A percentile compares a stretch with the other conserved stretches of the same genome.
phyloP scores from a whole-genome alignment of 2,329 filamentous ascomycete species.

The Teratosphaeriaceae sp. region DNA sequence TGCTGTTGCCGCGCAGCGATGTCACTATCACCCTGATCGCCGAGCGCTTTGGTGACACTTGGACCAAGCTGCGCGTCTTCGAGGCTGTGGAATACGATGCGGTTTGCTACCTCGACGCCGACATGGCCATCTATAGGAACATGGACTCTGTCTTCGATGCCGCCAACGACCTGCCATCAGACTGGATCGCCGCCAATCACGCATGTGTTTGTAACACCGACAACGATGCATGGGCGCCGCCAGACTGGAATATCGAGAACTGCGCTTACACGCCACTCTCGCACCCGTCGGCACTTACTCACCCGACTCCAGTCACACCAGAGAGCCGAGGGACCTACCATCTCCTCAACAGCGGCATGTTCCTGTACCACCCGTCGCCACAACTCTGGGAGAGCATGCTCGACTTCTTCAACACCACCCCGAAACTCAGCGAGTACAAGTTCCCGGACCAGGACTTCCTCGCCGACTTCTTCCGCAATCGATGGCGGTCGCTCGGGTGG shows the following conservation, averaged over 20 bases:
- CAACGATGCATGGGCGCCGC: constrained; percentile 43
- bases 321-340: constrained; percentile 33
- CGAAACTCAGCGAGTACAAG: constrained; percentile 30
- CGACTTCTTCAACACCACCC: constrained; percentile 33
- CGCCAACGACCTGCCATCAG: constrained; percentile 28
- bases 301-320: constrained; percentile 29
- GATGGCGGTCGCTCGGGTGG: constrained; percentile 43
- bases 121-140: constrained; percentile 42
- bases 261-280: constrained; percentile 42
- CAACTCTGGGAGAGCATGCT: constrained; percentile 36
- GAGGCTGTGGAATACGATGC: constrained; percentile 31
- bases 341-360: constrained; percentile 46
- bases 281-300: constrained; percentile 29
- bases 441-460: constrained; percentile 52
- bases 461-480: constrained; percentile 40
- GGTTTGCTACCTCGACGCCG: constrained; percentile 47
- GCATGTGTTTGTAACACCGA: constrained; percentile 49
- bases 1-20: constrained; percentile 29
- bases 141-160: constrained; percentile 41
- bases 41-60: constrained; percentile 48
- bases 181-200: constrained; percentile 44
- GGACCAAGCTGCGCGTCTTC: constrained; percentile 51
- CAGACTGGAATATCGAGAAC: constrained; percentile 42
- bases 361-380: constrained; percentile 41
- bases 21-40: constrained; percentile 32